These are phyloP conservation scores for Xanthoconium stramineum DNA, from an alignment of 768 basidiomycete genomes.

Conservation along the genomic window DNA sequence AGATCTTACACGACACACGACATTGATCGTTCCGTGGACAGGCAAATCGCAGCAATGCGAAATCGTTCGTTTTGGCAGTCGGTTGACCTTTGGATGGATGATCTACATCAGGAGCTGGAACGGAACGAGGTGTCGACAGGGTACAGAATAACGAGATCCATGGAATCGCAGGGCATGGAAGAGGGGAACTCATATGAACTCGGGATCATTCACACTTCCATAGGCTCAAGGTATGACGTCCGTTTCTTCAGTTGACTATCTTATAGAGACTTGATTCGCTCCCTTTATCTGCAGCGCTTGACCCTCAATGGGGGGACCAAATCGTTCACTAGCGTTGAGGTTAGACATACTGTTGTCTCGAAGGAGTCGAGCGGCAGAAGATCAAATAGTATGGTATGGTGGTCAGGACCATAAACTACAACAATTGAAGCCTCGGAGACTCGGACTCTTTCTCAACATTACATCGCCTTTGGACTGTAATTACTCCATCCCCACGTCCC, in stretches of 20 bases:
- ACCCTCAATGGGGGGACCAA: not conserved
- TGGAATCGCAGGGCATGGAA: not conserved
- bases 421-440: too few relatives aligned
- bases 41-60: not conserved
- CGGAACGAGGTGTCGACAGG: not conserved
- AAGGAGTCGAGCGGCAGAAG: too few relatives aligned
- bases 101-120: not conserved
- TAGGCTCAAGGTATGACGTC: not conserved
- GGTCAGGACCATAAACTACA: too few relatives aligned
- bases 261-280: not conserved
- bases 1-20: not conserved
- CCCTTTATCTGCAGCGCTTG: not conserved
- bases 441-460: too few relatives aligned
- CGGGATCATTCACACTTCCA: not conserved
- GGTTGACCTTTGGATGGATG: not conserved
- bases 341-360: too few relatives aligned
- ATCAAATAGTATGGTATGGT: too few relatives aligned
- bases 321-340: too few relatives aligned
- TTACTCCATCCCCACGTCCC: too few relatives aligned
- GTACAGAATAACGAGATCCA: not conserved
- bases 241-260: not conserved
- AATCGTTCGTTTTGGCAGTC: conserved; percentile 1
- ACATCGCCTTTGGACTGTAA: too few relatives aligned
- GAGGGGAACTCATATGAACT: not conserved
- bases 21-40: not conserved